Base-by-base conservation (phyloP, 225 moss, liverwort and hornwort genomes). In the Ulota crispa region DNA sequence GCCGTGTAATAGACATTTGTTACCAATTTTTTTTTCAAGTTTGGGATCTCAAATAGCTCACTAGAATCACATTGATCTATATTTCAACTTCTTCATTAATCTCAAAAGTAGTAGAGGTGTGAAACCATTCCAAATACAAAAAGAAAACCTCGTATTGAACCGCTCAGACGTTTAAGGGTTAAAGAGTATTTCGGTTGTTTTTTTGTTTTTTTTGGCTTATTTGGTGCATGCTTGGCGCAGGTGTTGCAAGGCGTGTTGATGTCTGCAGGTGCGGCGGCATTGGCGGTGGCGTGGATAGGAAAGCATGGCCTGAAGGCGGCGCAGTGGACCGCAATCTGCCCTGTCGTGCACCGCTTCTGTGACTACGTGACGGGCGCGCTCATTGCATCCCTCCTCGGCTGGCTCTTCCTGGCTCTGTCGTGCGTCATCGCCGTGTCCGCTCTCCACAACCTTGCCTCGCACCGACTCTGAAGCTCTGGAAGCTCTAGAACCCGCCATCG, bases 221-320 rank as follows among this genome's bases (percentile, higher is more conserved):
- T 16, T 52, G 24, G 10, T 50, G 36, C 28, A 8, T 63, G 24
- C 52, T 31, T 50, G 77, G n/a, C 74, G 77, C 84, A 94, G 94
- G 36, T 62, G 13, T 18, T 93, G 76, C 62, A 90, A 42, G 68
- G 57, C 21, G 45, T 86, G 11, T 9, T 94, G 62, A 23, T 95
- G 16, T 85, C 93, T 21, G 92, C 90, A 6, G 83, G 43, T 8
- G 55, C 92, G 7, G 73, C 92, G 24, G 87, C 80, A 2, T 81
- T 92, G 21, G 90, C 85, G 2, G 86, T 95, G 12, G 79, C 85
- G 27, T 92, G 86, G 87, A 83, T 93, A 12, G 92, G 89, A 7
- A 89, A 71, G 78, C 30, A 92, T 2, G 93, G 94, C 34, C 65
- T 87, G 6, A 0, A 39, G 3, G 14, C 85, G 7, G 14, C 92